Percentiles rank a stretch among this genome's conserved stretches.
Conservation (phyloP, 768 basidiomycete genomes). For the Boletus coccyginus region DNA sequence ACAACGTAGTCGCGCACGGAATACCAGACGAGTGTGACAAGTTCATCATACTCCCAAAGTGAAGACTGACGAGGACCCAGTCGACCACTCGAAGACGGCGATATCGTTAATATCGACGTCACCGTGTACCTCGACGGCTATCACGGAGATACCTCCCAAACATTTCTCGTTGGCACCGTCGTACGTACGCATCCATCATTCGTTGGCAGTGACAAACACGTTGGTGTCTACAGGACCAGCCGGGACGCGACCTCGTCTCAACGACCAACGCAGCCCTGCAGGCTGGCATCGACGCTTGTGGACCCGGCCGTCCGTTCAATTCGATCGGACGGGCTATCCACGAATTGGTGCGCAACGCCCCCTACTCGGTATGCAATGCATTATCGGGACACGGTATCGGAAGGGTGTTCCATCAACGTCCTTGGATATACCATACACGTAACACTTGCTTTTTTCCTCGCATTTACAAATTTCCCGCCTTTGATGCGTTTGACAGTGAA, state of each 20-base stretch:
- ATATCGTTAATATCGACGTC: constrained; percentile 87
- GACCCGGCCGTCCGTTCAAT: constrained; percentile 65
- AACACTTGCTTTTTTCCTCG: constrained; percentile 16
- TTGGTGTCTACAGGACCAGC: constrained; percentile 53
- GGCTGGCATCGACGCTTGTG: constrained; percentile 71
- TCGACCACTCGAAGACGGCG: constrained; percentile 75
- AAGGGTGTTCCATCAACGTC: constrained; percentile 70
- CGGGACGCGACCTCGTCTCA: constrained; percentile 61
- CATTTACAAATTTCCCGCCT: not conserved
- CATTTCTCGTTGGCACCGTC: constrained; percentile 78
- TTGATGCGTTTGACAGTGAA: constrained; percentile 51
- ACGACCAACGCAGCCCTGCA: constrained; percentile 64
- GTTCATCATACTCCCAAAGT: not conserved
- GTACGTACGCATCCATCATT: constrained; percentile 37
- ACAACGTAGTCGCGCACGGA: constrained; percentile 84
- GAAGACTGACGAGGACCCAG: constrained; percentile 39
- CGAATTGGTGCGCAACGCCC: constrained; percentile 35
- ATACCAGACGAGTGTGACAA: constrained; percentile 83
- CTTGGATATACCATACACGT: constrained; percentile 83
- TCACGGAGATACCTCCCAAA: constrained; percentile 88
- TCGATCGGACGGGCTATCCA: constrained; percentile 73
- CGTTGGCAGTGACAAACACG: not conserved
- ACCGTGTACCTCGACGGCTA: constrained; percentile 82
- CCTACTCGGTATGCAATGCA: constrained; percentile 63
- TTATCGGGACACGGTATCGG: constrained; percentile 91